A percentile compares a stretch with the other conserved stretches of the same genome.
Evolutionary conservation across 345 rosid species (phyloP).

Genomic region (Lepidium aucheri): DNA sequence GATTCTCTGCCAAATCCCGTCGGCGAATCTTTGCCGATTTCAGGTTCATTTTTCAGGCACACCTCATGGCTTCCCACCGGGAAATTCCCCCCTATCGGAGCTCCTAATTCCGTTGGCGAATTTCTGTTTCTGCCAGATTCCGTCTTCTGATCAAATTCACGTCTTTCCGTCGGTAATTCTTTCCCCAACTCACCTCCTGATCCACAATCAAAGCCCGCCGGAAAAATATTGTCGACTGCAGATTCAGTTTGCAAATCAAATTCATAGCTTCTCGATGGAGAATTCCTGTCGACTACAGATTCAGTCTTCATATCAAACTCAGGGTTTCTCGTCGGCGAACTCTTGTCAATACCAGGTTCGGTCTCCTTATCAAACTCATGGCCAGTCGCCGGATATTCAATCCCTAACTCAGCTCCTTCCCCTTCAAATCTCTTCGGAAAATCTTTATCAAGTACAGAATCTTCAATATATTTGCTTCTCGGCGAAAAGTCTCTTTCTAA

Average conservation of each 20-base stretch:
- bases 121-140: background rate
- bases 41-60: background rate
- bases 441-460: background rate
- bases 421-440: background rate
- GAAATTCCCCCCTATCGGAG: background rate
- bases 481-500: background rate
- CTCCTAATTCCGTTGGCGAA: background rate
- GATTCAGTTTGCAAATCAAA: background rate
- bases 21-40: background rate
- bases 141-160: too few relatives aligned
- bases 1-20: background rate
- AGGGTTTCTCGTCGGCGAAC: background rate
- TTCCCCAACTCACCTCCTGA: background rate
- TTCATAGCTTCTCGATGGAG: background rate
- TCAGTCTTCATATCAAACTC: background rate
- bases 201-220: background rate
- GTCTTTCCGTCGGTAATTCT: background rate
- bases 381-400: too few relatives aligned
- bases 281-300: background rate
- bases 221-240: background rate
- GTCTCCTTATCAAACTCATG: background rate
- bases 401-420: background rate
- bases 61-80: background rate
- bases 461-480: background rate
- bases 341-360: background rate